These are phyloP conservation scores for Tuber aestivum DNA, from an alignment of 495 filamentous ascomycete genomes.

Conservation along the genomic window DNA sequence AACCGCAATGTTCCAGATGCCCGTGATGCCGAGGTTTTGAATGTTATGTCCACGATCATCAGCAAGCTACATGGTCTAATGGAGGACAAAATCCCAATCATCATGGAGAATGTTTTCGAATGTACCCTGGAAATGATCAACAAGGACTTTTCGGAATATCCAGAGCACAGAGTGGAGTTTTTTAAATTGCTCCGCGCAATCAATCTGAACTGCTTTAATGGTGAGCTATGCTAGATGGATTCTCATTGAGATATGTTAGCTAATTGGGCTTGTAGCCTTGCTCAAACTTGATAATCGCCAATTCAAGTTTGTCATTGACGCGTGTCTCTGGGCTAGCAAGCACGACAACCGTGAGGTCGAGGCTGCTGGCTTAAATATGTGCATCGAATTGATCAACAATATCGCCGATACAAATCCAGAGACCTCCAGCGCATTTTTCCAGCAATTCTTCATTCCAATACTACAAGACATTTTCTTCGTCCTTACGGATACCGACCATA, in stretches of 20 bases:
- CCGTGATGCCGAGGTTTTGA: slow-evolving; percentile 91
- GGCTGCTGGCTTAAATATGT: slow-evolving; percentile 97
- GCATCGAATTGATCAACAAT: slow-evolving; percentile 93
- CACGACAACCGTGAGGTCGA: slow-evolving; percentile 99
- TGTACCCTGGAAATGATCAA: slow-evolving; percentile 99
- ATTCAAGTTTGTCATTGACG: slow-evolving; percentile 99
- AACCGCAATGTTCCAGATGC: slow-evolving; percentile 94
- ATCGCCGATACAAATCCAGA: slow-evolving; percentile 83
- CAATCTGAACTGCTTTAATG: slow-evolving; percentile 91
- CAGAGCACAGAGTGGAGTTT: slow-evolving; percentile 95
- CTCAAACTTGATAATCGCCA: slow-evolving; percentile 88
- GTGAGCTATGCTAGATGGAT: slow-evolving; percentile 29
- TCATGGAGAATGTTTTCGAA: slow-evolving; percentile 98
- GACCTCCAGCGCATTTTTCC: slow-evolving; percentile 92
- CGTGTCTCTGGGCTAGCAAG: slow-evolving; percentile 99
- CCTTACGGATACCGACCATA: slow-evolving; percentile 93
- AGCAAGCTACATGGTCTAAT: slow-evolving; percentile 89
- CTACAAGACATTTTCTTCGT: slow-evolving; percentile 99
- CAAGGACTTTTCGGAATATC: slow-evolving; percentile 99
- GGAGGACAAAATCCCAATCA: slow-evolving; percentile 94
- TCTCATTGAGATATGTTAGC: slow-evolving; percentile 5
- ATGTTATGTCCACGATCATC: slow-evolving; percentile 95
- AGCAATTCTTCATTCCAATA: slow-evolving; percentile 89
- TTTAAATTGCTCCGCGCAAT: slow-evolving; percentile 94
- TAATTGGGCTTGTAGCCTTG: slow-evolving; percentile 53